Conservation (phyloP, 2,329 filamentous ascomycete genomes). For the Aspergillus awamori region DNA sequence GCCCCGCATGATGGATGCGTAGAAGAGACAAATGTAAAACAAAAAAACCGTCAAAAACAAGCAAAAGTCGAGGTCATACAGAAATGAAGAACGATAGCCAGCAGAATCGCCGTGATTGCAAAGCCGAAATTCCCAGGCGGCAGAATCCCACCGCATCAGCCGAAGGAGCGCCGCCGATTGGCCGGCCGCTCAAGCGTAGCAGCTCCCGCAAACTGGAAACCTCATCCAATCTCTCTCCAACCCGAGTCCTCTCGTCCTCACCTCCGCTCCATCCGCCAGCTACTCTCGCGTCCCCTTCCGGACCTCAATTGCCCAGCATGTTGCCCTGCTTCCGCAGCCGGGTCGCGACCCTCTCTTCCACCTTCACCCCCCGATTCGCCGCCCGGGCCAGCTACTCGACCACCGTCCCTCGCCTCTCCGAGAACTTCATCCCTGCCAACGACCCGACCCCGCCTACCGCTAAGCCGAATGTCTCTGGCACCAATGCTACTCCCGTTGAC, state of each 20-base stretch:
- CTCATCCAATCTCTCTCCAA: conserved; percentile 31
- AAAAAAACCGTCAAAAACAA: neutral
- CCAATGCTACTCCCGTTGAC: conserved; percentile 60
- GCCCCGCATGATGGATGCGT: conserved; percentile 31
- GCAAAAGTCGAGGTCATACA: neutral
- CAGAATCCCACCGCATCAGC: conserved; percentile 23
- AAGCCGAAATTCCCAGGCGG: conserved; percentile 22
- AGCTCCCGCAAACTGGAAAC: conserved; percentile 33
- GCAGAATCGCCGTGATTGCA: conserved; percentile 18
- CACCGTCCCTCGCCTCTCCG: conserved; percentile 42
- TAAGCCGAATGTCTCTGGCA: conserved; percentile 61
- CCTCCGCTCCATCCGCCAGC: conserved; percentile 23
- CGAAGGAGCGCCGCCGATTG: conserved; percentile 28
- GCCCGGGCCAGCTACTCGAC: conserved; percentile 48
- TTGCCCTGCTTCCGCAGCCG: conserved; percentile 49
- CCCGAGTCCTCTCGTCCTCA: conserved; percentile 22
- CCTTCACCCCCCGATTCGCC: conserved; percentile 34
- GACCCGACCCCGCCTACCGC: conserved; percentile 56
- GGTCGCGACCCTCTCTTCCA: conserved; percentile 51
- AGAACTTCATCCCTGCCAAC: conserved; percentile 55
- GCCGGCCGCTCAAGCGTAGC: conserved; percentile 18
- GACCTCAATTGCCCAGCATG: conserved; percentile 40
- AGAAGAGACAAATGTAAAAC: neutral
- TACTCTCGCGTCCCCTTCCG: conserved; percentile 11
- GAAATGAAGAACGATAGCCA: conserved; percentile 2